Evolutionary conservation across 2,329 filamentous ascomycete genomes (phyloP).

Genomic region (Penicillium sp.): DNA sequence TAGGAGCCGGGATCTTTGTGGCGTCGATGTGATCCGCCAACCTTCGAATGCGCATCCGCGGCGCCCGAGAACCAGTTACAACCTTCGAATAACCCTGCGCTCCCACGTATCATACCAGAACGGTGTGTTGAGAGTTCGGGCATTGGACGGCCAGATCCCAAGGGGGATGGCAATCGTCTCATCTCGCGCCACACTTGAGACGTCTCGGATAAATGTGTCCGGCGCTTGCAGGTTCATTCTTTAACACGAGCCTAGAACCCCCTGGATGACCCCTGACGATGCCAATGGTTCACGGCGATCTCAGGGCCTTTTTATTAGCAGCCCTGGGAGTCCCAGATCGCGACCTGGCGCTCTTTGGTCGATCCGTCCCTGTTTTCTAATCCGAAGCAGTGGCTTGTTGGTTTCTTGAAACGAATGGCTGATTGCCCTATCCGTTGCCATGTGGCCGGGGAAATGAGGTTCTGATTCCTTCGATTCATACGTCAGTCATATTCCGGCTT

Average conservation of each 20-base stretch:
- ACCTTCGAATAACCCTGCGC: neutral
- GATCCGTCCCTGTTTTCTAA: conserved; percentile 1
- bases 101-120: neutral
- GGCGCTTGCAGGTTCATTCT: neutral
- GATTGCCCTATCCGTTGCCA: neutral
- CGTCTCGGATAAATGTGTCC: neutral
- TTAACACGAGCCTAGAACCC: neutral
- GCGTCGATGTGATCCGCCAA: neutral
- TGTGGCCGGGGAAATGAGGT: neutral
- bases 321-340: neutral
- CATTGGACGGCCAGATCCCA: no score
- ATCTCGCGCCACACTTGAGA: neutral
- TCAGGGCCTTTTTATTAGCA: neutral
- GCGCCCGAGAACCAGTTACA: neutral
- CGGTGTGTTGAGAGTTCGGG: neutral
- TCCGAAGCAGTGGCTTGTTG: neutral
- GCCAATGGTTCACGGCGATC: neutral
- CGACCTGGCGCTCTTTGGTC: neutral
- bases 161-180: neutral
- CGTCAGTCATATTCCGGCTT: neutral
- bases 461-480: conserved; percentile 2
- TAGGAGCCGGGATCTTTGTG: neutral
- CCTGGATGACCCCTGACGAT: neutral
- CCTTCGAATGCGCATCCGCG: neutral
- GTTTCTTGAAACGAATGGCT: conserved; percentile 12